Evolutionary conservation across 2,329 filamentous ascomycete species (phyloP).

Genomic region (Beauveria sp.): DNA sequence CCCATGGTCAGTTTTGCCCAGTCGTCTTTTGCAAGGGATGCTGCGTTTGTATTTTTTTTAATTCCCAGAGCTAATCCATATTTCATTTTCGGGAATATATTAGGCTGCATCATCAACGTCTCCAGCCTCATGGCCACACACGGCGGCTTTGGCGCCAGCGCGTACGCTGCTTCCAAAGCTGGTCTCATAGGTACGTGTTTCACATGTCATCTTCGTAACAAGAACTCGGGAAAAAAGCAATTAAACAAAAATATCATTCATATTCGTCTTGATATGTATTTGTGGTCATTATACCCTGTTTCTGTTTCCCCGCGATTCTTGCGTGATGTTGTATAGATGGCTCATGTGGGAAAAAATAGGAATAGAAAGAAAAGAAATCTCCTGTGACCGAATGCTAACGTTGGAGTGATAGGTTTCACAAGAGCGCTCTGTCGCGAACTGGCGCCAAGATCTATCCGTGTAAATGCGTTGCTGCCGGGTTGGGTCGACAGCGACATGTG

Average conservation of each 20-base stretch:
- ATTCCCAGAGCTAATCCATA: not conserved
- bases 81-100: not conserved
- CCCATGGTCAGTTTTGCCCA: slow-evolving; percentile 20
- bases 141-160: slow-evolving; percentile 61
- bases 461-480: slow-evolving; percentile 75
- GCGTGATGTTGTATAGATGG: not conserved
- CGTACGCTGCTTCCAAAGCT: slow-evolving; percentile 75
- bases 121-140: slow-evolving; percentile 66
- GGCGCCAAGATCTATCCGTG: slow-evolving; percentile 54
- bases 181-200: slow-evolving; percentile 57
- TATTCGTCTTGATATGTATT: not conserved
- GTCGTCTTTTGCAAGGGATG: no score
- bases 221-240: not conserved
- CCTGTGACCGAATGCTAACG: not conserved
- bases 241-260: not conserved
- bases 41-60: not conserved
- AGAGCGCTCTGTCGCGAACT: slow-evolving; percentile 58
- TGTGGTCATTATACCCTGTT: not conserved
- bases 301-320: not conserved
- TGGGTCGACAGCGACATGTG: slow-evolving; percentile 82
- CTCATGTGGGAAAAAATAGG: no score
- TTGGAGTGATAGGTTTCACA: slow-evolving; percentile 50
- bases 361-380: not conserved
- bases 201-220: not conserved
- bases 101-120: slow-evolving; percentile 72